Percentiles rank a stretch among this genome's conserved stretches.
Conservation (phyloP, 2,329 filamentous ascomycete genomes). For the Claviceps humidiphila region DNA sequence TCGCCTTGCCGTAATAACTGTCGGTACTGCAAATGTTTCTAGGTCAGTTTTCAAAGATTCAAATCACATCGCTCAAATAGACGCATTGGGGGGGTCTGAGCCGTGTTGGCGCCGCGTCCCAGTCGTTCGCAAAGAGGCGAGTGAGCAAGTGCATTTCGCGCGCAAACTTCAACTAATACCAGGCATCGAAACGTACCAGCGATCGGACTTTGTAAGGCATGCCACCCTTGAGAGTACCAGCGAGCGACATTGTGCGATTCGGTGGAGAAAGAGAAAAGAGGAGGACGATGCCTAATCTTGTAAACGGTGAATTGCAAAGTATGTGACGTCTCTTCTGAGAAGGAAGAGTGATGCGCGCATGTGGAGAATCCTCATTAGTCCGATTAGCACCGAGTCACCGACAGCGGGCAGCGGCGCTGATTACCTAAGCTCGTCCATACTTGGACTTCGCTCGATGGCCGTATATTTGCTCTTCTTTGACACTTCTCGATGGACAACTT, state of each 20-base stretch:
- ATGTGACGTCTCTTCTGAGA: neutral
- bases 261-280: neutral
- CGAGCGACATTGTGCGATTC: slow-evolving; percentile 22
- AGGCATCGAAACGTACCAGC: slow-evolving; percentile 28
- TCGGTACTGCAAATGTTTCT: slow-evolving; percentile 54
- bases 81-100: neutral
- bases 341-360: neutral
- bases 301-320: neutral
- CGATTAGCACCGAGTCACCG: slow-evolving; percentile 4
- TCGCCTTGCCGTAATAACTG: slow-evolving; percentile 75
- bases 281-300: neutral
- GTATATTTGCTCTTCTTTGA: too few relatives aligned
- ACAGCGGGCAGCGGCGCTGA: neutral
- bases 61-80: neutral
- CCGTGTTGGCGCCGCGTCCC: neutral
- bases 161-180: neutral
- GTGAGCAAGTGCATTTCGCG: neutral
- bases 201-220: slow-evolving; percentile 45
- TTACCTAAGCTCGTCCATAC: neutral
- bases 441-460: too few relatives aligned
- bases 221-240: slow-evolving; percentile 33
- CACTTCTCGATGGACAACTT: too few relatives aligned
- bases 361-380: slow-evolving; percentile 8
- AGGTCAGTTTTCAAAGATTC: neutral
- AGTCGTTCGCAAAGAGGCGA: neutral